Conservation (phyloP, 2,329 filamentous ascomycete genomes). For the Ophiostoma sp. region DNA sequence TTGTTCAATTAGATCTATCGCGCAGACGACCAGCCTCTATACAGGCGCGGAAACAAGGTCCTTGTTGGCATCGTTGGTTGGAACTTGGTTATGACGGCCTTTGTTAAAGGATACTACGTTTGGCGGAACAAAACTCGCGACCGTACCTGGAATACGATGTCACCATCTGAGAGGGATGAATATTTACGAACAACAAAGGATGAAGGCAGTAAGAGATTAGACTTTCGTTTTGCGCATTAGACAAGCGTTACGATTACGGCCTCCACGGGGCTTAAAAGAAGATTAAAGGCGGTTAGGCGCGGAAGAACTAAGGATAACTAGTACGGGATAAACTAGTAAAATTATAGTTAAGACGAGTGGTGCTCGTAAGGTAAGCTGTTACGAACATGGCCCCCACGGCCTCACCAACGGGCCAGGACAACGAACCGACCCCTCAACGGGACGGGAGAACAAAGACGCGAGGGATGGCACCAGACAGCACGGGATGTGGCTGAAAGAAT, state of each 20-base stretch:
- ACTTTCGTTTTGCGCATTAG: conserved; percentile 17
- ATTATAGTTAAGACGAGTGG: too few species aligned
- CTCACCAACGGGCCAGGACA: too few species aligned
- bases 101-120: conserved; percentile 49
- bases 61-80: conserved; percentile 43
- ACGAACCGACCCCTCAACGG: too few species aligned
- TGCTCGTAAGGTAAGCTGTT: too few species aligned
- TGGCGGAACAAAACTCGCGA: background rate
- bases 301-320: too few species aligned
- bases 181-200: conserved; percentile 50
- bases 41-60: conserved; percentile 44
- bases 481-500: too few species aligned
- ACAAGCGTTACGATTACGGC: background rate
- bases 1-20: conserved; percentile 35
- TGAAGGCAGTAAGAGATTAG: conserved; percentile 44
- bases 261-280: too few species aligned
- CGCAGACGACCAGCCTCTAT: conserved; percentile 50
- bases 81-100: conserved; percentile 38
- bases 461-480: too few species aligned
- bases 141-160: background rate
- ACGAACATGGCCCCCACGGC: too few species aligned
- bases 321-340: too few species aligned
- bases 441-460: too few species aligned
- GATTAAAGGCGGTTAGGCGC: too few species aligned
- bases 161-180: conserved; percentile 41